Base-by-base conservation (phyloP, 768 basidiomycete species). In the Psilocybe tampanensis region DNA sequence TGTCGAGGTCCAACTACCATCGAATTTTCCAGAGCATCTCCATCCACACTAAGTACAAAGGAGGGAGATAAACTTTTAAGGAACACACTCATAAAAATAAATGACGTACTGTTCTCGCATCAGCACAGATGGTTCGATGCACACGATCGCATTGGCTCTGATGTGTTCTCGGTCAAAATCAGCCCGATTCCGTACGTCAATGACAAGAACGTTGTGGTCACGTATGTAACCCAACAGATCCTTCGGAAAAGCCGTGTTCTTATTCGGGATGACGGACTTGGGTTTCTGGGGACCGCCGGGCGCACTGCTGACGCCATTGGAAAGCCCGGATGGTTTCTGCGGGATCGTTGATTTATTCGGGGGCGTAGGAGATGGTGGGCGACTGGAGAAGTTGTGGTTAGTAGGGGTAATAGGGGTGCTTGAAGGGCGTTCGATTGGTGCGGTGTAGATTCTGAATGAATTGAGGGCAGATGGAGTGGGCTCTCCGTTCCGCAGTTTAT, bases 41-140 rank as follows among this genome's bases (percentile, higher is more conserved):
- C 82, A 4, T 81, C 85, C 57, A 94, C 76, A 42, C 94, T 96
- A 41, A 18, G 21, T 23, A 53, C 29, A 47, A 11, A n/a, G n/a
- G n/a, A n/a, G n/a, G n/a, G n/a, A n/a, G n/a, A n/a, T n/a, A n/a
- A n/a, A n/a, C n/a, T n/a, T n/a, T n/a, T n/a, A n/a, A n/a, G n/a
- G n/a, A n/a, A n/a, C n/a, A n/a, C n/a, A n/a, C n/a, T n/a, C n/a
- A n/a, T 39, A 50, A 42, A 44, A 9, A 33, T 49, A 9, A 4
- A 47, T 41, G 24, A 76, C 86, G 72, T 69, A 94, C 92, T 80
- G 84, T 59, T 84, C 74, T 44, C 92, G 81, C 55, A 79, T 64
- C 19, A 94, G 77, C 4, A 96, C 84, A 1, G 80, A 80, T 6
- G 95, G 94, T 71, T 98, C 95, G 19, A 97, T 78, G 71, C 94